Conservation (phyloP, 495 filamentous ascomycete genomes). For the Aspergillus wentii region DNA sequence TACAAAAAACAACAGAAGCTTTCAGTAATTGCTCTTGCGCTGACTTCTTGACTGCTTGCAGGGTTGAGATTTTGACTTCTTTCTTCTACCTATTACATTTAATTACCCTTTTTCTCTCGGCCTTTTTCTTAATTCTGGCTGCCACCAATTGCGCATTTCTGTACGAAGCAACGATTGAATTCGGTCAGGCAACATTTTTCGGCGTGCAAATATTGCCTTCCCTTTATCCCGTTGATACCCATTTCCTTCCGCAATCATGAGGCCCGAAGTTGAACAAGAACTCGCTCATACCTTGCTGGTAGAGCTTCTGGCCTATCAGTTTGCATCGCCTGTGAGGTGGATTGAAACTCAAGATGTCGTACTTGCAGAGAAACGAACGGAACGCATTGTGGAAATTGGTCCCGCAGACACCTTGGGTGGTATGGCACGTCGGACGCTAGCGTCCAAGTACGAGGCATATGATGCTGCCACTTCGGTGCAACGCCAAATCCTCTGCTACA, state of each 20-base stretch:
- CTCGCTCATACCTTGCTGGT: slow-evolving; percentile 95
- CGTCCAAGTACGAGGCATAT: slow-evolving; percentile 97
- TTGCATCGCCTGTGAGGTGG: slow-evolving; percentile 96
- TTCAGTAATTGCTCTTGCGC: not conserved
- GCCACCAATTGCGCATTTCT: too few species aligned
- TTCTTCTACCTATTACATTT: slow-evolving; percentile 1
- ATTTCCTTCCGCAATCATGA: slow-evolving; percentile 58
- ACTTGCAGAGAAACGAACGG: slow-evolving; percentile 88
- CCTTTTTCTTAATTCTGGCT: not conserved
- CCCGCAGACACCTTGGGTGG: slow-evolving; percentile 96
- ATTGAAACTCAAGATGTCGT: slow-evolving; percentile 99
- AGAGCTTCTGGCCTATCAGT: slow-evolving; percentile 98
- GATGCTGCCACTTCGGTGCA: slow-evolving; percentile 94
- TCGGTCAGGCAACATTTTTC: slow-evolving; percentile 1
- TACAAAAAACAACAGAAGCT: not conserved
- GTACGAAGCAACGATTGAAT: slow-evolving; percentile 3
- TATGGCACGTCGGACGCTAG: slow-evolving; percentile 94
- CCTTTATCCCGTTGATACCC: too few species aligned
- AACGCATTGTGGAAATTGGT: slow-evolving; percentile 96
- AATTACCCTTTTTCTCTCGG: not conserved
- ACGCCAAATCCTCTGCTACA: slow-evolving; percentile 97
- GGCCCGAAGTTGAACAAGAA: slow-evolving; percentile 97
- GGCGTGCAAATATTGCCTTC: too few species aligned
- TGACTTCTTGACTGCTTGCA: not conserved
- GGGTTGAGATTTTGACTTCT: not conserved